phyloP scores from a whole-genome alignment of 208 protist species.

The Herpetomonas samuelpessoai region DNA sequence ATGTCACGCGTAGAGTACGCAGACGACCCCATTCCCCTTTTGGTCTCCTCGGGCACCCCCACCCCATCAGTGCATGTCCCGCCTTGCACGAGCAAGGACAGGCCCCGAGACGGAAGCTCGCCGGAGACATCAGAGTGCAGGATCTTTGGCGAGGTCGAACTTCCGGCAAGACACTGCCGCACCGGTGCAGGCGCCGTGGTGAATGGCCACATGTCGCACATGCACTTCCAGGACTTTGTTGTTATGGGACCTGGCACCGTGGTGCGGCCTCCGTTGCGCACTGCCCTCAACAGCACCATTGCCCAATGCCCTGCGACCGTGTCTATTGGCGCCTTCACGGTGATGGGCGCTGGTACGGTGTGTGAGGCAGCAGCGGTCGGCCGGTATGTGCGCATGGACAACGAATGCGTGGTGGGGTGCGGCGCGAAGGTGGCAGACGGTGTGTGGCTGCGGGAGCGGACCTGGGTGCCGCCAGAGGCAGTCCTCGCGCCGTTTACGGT shows the following conservation, averaged over 20 bases:
- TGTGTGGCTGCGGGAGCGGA: slow-evolving; percentile 49
- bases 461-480: slow-evolving; percentile 45
- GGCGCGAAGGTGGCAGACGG: slow-evolving; percentile 51
- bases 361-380: slow-evolving; percentile 57
- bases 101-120: neutral
- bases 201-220: slow-evolving; percentile 29
- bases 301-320: slow-evolving; percentile 27
- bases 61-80: slow-evolving; percentile 8
- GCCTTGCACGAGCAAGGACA: no score
- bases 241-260: slow-evolving; percentile 36
- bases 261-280: slow-evolving; percentile 44
- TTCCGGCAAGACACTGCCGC: neutral
- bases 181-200: slow-evolving; percentile 21
- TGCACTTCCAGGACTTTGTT: slow-evolving; percentile 28
- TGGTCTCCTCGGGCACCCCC: slow-evolving; percentile 27
- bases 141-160: neutral
- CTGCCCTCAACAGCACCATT: slow-evolving; percentile 30
- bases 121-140: no score
- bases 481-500: slow-evolving; percentile 56
- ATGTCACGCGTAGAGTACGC: neutral
- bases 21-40: slow-evolving; percentile 21
- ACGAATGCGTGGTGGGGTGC: slow-evolving; percentile 48
- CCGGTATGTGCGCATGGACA: slow-evolving; percentile 54
- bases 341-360: slow-evolving; percentile 46
- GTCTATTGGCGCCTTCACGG: slow-evolving; percentile 34